Evolutionary conservation across 805 yeast species (phyloP), one percentile per base, ranked within the genome.

Genomic region (Kuraishia ogatae): DNA sequence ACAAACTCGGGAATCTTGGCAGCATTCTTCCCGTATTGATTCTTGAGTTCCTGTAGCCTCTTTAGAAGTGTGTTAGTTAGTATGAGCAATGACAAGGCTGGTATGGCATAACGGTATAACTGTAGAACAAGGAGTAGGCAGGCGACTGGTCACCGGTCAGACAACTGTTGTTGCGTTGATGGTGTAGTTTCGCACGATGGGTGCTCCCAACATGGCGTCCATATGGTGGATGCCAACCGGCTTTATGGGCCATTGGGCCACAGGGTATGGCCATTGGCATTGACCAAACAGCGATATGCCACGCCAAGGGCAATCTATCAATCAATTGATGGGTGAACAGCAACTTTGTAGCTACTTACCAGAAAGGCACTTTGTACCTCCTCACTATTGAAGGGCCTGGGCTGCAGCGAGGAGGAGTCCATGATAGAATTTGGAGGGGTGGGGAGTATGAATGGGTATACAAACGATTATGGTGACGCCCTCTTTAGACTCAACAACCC

Each of bases 21-120:
- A 17, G 80, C 86, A 55, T 73, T 77, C 26, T 83, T 86, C n/a
- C 85, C 85, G 61, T 75, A 81, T 53, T 77, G 78, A 53, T 73
- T 72, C 56, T 71, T 69, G 56, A 84, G 71, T 59, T 76, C 78
- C 58, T 81, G 81, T 85, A 85, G 82, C 54, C 88, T 78, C 78
- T 75, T 52, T 26, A 51, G 24, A 21, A 24, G 43, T 10, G 17
- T 35, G n/a, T 35, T 3, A 8, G 43, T 35, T 35, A 49, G 28
- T 23, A 49, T 17, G 19, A 10, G 26, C 21, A 23, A 8, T 46
- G 22, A n/a, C 15, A 19, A 6, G 20, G 22, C 20, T 19, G 8
- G 15, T 19, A 13, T 6, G 22, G 48, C 22, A 46, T 10, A 46
- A 7, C 10, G 22, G 22, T n/a, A 46, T 46, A 46, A 7, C 22